Base-by-base conservation (phyloP, 2,329 filamentous ascomycete species). In the Colletotrichum tanaceti region DNA sequence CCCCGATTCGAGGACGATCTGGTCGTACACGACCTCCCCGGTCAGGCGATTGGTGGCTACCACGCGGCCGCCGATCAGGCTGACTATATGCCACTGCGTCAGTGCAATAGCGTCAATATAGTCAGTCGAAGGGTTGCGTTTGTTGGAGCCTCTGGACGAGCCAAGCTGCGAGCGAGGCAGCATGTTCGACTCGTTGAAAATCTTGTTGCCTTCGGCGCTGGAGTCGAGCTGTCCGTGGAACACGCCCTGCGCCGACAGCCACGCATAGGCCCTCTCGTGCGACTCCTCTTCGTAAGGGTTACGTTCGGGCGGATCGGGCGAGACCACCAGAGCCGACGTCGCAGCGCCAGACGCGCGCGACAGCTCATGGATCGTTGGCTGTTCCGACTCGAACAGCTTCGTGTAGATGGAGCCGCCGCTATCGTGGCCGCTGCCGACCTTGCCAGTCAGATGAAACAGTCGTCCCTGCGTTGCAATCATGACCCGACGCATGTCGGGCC, bases 61-160 rank as follows among this genome's bases (percentile, higher is more conserved):
- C 3, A 99, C 85, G 35, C 93, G 88, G 2, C 91, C 91, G 68
- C 96, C 94, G 1, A 97, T 88, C 0, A 99, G 84, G 71, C 90
- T 89, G 24, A 99, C 80, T 58, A 98, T 90, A 77, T 99, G 96
- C 91, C 96, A 99, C 75, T 97, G 94, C 6, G 94, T 97, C 71
- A 99, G 82, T 0, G 92, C 90, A 77, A 97, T 90, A 0, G 93
- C 93, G 47, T 90, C 89, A 46, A 98, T 90, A 1, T 88, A 85
- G 68, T 97, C 93, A 61, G 91, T 86, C 0, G 89, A 85, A 43
- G 90, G 79, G 70, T 89, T 91, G 70, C 86, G 88, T 28, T 90
- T 90, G 70, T 87, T 87, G 50, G 63, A 54, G 24, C 52, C 47
- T 32, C 59, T 65, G 14, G 67, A 63, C 5, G 65, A 62, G 18